A percentile compares a stretch with the other conserved stretches of the same genome.
phyloP scores from a whole-genome alignment of 73 alveolate species.

The Symbiodinium natans region DNA sequence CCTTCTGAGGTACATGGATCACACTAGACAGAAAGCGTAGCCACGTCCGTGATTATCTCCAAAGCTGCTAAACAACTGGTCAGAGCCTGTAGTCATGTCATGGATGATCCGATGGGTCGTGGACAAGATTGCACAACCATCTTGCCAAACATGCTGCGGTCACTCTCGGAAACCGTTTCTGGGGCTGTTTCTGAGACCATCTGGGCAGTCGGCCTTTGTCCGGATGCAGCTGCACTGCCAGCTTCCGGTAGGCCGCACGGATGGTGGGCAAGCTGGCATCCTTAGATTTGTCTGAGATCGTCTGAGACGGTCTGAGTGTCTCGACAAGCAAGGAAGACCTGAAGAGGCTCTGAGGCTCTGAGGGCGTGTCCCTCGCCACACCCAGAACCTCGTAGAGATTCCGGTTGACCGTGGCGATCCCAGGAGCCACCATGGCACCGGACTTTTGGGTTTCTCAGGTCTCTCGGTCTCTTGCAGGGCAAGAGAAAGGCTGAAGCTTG shows the following conservation, averaged over 20 bases:
- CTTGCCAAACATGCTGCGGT: no score
- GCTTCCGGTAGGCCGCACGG: constrained; percentile 84
- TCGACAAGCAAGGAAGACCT: no score
- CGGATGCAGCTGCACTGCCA: constrained; percentile 72
- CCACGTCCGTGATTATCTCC: no score
- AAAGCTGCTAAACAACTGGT: no score
- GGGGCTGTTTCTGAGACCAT: neutral
- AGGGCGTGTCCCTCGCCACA: constrained; percentile 63
- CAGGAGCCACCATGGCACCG: constrained; percentile 83
- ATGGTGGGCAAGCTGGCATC: constrained; percentile 69
- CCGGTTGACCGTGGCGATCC: constrained; percentile 8
- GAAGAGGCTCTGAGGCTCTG: no score
- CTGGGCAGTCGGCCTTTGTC: constrained; percentile 43
- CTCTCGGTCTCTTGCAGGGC: no score
- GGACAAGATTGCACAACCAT: no score
- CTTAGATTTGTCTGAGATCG: neutral
- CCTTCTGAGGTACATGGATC: neutral
- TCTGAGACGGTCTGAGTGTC: neutral
- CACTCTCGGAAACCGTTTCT: no score
- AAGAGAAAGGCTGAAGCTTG: no score
- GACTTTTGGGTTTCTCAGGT: neutral
- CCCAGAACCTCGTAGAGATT: constrained; percentile 79
- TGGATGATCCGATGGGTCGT: no score
- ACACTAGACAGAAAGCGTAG: neutral
- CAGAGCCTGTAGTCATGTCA: no score